Evolutionary conservation across 2,329 filamentous ascomycete species (phyloP).

Genomic region (Fusarium oxysporum): DNA sequence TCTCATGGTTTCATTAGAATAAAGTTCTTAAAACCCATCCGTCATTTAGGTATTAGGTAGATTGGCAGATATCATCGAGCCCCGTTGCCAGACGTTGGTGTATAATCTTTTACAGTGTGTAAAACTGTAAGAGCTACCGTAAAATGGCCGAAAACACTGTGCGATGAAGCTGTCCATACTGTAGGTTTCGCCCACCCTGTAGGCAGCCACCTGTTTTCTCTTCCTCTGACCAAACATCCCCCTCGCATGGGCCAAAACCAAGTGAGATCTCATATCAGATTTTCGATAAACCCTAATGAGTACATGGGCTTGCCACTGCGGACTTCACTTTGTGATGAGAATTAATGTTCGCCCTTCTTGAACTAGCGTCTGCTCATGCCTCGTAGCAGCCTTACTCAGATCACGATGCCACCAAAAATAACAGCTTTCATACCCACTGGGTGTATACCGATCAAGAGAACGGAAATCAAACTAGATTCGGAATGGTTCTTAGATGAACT

Average conservation of each 20-base stretch:
- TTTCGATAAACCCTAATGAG: neutral
- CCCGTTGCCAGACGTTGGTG: neutral
- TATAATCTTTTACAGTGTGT: neutral
- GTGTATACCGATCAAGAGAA: constrained; percentile 49
- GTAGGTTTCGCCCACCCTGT: neutral
- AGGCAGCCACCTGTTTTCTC: constrained; percentile 1
- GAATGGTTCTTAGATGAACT: constrained; percentile 30
- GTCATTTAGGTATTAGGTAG: neutral
- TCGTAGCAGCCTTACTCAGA: neutral
- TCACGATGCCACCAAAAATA: constrained; percentile 30
- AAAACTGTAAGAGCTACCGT: neutral
- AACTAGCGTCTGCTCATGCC: neutral
- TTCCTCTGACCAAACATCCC: neutral
- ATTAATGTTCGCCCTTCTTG: neutral
- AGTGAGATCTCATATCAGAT: neutral
- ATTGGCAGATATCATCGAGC: neutral
- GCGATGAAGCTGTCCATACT: neutral
- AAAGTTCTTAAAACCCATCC: neutral
- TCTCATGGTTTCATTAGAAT: too few relatives aligned
- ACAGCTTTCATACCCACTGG: constrained; percentile 56
- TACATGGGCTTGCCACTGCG: too few relatives aligned
- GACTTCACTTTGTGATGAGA: neutral
- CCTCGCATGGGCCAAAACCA: neutral
- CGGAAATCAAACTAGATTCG: constrained; percentile 23
- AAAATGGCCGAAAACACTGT: neutral